Base-by-base conservation (phyloP, 2,329 filamentous ascomycete genomes). In the Aspergillus hiratsukae region DNA sequence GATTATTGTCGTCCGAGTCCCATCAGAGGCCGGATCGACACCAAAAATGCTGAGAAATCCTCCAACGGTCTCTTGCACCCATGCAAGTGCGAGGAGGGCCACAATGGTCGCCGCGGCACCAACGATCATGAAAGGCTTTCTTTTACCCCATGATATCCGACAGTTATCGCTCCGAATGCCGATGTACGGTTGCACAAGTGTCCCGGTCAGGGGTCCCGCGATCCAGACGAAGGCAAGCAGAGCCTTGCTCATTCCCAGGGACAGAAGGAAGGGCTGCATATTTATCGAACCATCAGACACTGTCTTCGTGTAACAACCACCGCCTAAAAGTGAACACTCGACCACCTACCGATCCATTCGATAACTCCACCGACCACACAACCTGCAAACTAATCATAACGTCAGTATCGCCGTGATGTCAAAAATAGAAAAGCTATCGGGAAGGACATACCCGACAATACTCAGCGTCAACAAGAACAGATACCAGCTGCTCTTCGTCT, bases 351-450 rank as follows among this genome's bases (percentile, higher is more conserved):
- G 93, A 96, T 65, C 92, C 92, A 77, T 96, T 93, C 53, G 91
- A 96, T 45, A 96, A 81, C 74, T 97, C 93, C 45, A 96, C 91
- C 1, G 92, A 92, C 93, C 93, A 97, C 28, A 93, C 91, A 64
- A 97, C 89, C 76, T 97, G 93, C 60, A 97, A 79, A 25, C 90
- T 82, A 35, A 37, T 29, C 48, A 62, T 31, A 63, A 50, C 11
- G 41, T 61, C 11, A 64, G 31, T 40, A 43, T 9, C 10, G 7
- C 19, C 29, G 9, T n/a, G 37, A 28, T 27, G 8, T 31, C 14
- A 23, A 9, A 7, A 19, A 19, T n/a, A 9, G 17, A 25, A 17
- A 53, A n/a, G 7, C 40, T 23, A 31, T 23, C 8, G 41, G 10
- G 41, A 4, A 5, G 21, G 3, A 72, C 77, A 70, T 66, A 81